Evolutionary conservation across 2,329 filamentous ascomycete genomes (phyloP).

Genomic region (Arachnomyces sp.): DNA sequence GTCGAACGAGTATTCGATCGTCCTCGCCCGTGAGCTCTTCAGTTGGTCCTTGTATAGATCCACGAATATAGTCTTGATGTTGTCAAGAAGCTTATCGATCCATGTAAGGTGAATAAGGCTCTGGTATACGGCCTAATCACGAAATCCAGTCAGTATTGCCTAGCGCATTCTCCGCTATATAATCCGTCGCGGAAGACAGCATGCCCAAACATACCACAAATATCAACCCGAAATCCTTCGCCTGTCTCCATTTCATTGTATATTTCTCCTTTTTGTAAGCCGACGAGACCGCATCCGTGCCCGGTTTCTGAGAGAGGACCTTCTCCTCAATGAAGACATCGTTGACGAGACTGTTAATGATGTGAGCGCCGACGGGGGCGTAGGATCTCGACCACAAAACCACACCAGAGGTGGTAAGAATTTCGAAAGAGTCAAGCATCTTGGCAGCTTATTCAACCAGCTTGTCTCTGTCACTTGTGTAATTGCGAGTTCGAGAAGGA

Average conservation of each 20-base stretch:
- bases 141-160: background rate
- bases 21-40: slow-evolving; percentile 68
- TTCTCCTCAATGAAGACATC: slow-evolving; percentile 98
- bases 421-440: slow-evolving; percentile 97
- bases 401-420: slow-evolving; percentile 89
- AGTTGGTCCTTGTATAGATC: slow-evolving; percentile 85
- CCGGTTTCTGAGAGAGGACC: slow-evolving; percentile 50
- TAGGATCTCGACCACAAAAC: slow-evolving; percentile 93
- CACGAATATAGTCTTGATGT: slow-evolving; percentile 85
- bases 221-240: slow-evolving; percentile 87
- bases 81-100: slow-evolving; percentile 94
- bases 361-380: slow-evolving; percentile 66
- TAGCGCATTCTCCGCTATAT: background rate
- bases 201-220: slow-evolving; percentile 66
- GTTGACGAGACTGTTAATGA: slow-evolving; percentile 91
- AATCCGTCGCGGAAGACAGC: slow-evolving; percentile 6
- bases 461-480: slow-evolving; percentile 1
- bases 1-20: slow-evolving; percentile 79
- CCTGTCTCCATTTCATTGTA: slow-evolving; percentile 85
- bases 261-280: slow-evolving; percentile 89
- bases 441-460: slow-evolving; percentile 8
- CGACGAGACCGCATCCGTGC: slow-evolving; percentile 55
- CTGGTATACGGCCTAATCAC: slow-evolving; percentile 78
- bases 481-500: background rate
- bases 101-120: slow-evolving; percentile 90